phyloP scores from a whole-genome alignment of 2,329 filamentous ascomycete genomes.

The Epichloe gansuensis region DNA sequence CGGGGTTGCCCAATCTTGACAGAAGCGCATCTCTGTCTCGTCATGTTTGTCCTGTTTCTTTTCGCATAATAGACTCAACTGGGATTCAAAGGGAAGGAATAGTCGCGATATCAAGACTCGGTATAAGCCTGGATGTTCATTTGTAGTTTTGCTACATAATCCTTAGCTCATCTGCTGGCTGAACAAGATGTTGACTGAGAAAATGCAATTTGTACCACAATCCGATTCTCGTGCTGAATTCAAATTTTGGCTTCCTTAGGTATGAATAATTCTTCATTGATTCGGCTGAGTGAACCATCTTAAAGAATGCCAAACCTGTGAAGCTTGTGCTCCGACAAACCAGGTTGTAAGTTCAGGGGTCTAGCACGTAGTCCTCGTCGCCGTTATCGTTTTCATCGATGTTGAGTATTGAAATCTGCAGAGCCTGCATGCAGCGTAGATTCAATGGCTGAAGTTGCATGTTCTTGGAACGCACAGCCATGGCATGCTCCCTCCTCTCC shows the following conservation, averaged over 20 bases:
- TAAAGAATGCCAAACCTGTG: no score
- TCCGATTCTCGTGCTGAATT: not conserved
- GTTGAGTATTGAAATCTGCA: no score
- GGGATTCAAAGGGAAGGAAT: constrained; percentile 3
- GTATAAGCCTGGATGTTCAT: not conserved
- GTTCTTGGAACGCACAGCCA: no score
- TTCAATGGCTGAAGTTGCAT: no score
- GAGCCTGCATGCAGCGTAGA: no score
- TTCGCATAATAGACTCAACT: constrained; percentile 1
- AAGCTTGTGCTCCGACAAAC: no score
- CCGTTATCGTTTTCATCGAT: no score
- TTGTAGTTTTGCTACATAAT: not conserved
- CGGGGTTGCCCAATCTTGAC: not conserved
- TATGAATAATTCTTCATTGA: not conserved
- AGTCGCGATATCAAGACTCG: not conserved
- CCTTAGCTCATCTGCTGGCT: not conserved
- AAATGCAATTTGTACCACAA: constrained; percentile 1
- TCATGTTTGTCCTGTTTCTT: not conserved
- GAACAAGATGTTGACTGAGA: not conserved
- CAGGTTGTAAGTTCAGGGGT: no score
- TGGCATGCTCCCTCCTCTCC: no score
- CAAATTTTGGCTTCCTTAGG: not conserved
- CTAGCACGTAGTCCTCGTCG: no score
- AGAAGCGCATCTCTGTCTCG: not conserved
- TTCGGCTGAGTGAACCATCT: no score